These are phyloP conservation scores for Stephania cephalantha DNA, from an alignment of 164 flowering plant genomes.

Conservation along the genomic window DNA sequence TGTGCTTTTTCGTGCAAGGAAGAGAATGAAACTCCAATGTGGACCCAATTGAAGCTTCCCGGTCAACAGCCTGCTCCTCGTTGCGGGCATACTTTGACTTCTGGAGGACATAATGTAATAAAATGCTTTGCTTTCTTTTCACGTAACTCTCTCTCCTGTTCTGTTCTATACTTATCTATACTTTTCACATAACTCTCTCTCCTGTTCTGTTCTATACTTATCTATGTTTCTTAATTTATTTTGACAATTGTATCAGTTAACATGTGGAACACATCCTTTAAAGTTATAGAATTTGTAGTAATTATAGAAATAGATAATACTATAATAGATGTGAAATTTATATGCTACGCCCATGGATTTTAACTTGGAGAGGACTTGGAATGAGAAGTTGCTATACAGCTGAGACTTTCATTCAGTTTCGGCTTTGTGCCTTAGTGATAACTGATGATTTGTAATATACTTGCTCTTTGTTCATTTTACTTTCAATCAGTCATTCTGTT, in stretches of 20 bases:
- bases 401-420: neutral
- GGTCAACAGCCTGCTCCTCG: conserved; percentile 95
- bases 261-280: neutral
- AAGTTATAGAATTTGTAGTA: neutral
- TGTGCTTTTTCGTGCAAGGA: conserved; percentile 62
- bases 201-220: neutral
- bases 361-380: neutral
- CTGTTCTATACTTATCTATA: neutral
- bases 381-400: neutral
- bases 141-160: neutral
- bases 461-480: neutral
- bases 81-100: conserved; percentile 91
- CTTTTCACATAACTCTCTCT: neutral
- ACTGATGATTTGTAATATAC: neutral
- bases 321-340: neutral
- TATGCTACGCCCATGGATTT: neutral
- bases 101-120: conserved; percentile 80
- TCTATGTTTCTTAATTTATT: neutral
- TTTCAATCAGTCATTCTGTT: neutral
- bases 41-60: conserved; percentile 99
- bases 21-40: conserved; percentile 96
- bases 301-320: no score
- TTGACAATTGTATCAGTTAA: neutral
- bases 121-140: conserved; percentile 8
- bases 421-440: neutral